These are phyloP conservation scores for Cyclotella sp. DNA, from an alignment of 108 stramenopile species.

Conservation along the genomic window DNA sequence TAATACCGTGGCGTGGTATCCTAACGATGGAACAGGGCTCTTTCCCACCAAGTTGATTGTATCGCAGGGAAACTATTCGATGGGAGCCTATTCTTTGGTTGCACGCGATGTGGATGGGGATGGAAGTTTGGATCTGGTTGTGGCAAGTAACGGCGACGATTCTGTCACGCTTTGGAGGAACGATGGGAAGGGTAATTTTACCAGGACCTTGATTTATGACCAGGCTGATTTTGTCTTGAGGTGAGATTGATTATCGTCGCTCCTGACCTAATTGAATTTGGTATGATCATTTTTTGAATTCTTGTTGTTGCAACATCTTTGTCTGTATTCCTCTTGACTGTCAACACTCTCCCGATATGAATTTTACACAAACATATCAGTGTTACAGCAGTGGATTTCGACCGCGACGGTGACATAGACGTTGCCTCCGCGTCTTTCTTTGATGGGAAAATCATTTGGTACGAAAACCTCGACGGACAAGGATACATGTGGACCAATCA, in stretches of 20 bases:
- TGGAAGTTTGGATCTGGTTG: conserved; percentile 27
- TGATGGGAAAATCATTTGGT: conserved; percentile 35
- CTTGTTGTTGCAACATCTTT: too few species aligned
- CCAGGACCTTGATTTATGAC: conserved; percentile 32
- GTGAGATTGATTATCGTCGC: too few species aligned
- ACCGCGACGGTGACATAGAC: conserved; percentile 44
- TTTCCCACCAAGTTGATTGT: conserved; percentile 21
- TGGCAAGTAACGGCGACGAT: conserved; percentile 30
- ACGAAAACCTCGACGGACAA: conserved; percentile 36
- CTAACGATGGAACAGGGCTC: conserved; percentile 25
- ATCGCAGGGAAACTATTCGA: conserved; percentile 2
- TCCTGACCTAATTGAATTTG: too few species aligned
- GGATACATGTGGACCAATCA: conserved; percentile 28
- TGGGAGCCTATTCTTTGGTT: conserved; percentile 34
- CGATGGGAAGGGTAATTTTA: conserved; percentile 29
- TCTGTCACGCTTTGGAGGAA: conserved; percentile 22
- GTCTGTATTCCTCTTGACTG: too few species aligned
- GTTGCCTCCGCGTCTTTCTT: conserved; percentile 25
- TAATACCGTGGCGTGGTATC: conserved; percentile 43
- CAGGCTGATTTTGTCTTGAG: conserved; percentile 34
- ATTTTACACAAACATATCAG: neutral
- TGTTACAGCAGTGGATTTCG: conserved; percentile 36
- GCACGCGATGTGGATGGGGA: conserved; percentile 39
- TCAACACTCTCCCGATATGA: too few species aligned
- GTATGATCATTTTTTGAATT: too few species aligned